Evolutionary conservation across 768 basidiomycete species (phyloP).

Genomic region (Rhodotorula graminis): DNA sequence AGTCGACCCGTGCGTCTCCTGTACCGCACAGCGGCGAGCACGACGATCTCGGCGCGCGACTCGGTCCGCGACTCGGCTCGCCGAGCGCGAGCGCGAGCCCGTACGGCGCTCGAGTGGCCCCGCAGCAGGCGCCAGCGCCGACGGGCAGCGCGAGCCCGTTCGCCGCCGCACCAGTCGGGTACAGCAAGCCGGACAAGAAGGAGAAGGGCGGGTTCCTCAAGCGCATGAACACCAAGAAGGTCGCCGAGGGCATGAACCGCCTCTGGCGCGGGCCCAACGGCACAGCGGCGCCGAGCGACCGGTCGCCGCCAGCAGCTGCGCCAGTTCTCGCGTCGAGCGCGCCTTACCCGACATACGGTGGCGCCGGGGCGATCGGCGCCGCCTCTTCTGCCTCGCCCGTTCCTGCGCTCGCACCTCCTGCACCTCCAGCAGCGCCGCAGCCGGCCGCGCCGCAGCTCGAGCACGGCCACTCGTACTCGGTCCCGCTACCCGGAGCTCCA

Average conservation of each 20-base stretch:
- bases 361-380: neutral
- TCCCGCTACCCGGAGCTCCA: slow-evolving; percentile 2
- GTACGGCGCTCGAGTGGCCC: too few species aligned
- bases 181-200: neutral
- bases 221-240: slow-evolving; percentile 6
- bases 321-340: neutral
- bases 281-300: neutral
- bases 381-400: too few species aligned
- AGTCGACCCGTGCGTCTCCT: too few species aligned
- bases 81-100: neutral
- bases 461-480: neutral
- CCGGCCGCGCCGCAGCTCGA: neutral
- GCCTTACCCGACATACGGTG: neutral
- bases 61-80: neutral
- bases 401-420: too few species aligned
- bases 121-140: too few species aligned
- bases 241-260: neutral
- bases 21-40: too few species aligned
- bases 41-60: neutral
- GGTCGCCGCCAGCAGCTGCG: neutral
- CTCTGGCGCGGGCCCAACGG: neutral
- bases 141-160: neutral
- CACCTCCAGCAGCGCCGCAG: neutral
- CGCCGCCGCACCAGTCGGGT: neutral
- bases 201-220: slow-evolving; percentile 21